These are phyloP conservation scores for Vigna nakashimae DNA, from an alignment of 306 rosid species.

Conservation along the genomic window DNA sequence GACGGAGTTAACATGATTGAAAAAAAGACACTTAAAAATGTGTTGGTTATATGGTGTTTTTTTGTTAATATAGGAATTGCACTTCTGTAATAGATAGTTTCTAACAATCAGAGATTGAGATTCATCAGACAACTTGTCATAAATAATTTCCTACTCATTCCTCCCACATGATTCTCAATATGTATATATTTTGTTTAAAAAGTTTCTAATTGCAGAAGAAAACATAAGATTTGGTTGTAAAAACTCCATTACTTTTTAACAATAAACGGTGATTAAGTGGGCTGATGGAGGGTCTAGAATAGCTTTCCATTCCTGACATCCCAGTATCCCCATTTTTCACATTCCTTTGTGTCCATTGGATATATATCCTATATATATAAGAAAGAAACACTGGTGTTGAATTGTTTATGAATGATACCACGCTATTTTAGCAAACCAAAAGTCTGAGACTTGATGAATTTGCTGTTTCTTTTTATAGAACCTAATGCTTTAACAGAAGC, in stretches of 20 bases:
- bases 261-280: slow-evolving; percentile 3
- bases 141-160: background rate
- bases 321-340: slow-evolving; percentile 11
- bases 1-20: too few species aligned
- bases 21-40: background rate
- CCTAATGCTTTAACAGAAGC: slow-evolving; percentile 22
- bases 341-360: background rate
- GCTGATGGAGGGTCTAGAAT: slow-evolving; percentile 5
- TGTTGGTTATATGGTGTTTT: background rate
- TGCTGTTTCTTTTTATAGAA: slow-evolving; percentile 30
- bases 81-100: background rate
- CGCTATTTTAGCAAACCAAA: slow-evolving; percentile 13
- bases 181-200: background rate
- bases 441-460: slow-evolving; percentile 28
- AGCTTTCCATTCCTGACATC: slow-evolving; percentile 15
- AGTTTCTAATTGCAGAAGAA: background rate
- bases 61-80: background rate
- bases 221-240: background rate
- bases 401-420: slow-evolving; percentile 19
- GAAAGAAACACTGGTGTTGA: background rate
- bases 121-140: slow-evolving; percentile 19
- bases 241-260: background rate
- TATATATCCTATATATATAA: background rate
- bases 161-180: background rate
- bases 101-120: background rate